Evolutionary conservation across 139 green algal species (phyloP).

Genomic region (Nannochloris sp.): DNA sequence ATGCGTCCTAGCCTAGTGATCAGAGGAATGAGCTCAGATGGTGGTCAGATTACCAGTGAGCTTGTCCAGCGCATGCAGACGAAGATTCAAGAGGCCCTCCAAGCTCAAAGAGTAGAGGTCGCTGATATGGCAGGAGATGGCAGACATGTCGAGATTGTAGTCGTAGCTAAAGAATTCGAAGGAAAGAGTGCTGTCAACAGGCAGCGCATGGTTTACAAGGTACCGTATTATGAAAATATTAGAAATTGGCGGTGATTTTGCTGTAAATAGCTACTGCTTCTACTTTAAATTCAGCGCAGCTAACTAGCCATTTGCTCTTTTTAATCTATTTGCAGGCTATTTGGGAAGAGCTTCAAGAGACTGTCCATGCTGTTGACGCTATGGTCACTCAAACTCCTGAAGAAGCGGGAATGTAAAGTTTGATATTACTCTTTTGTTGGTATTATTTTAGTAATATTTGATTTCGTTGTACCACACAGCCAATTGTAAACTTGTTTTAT

Average conservation of each 20-base stretch:
- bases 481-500: background rate
- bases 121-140: slow-evolving; percentile 64
- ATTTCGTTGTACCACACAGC: background rate
- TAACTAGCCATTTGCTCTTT: background rate
- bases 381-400: slow-evolving; percentile 32
- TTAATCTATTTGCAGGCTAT: slow-evolving; percentile 22
- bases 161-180: slow-evolving; percentile 63
- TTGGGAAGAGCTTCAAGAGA: slow-evolving; percentile 58
- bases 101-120: slow-evolving; percentile 44
- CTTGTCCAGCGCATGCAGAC: slow-evolving; percentile 21
- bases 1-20: no score
- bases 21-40: slow-evolving; percentile 4
- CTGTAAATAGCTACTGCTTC: background rate
- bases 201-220: slow-evolving; percentile 85
- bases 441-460: slow-evolving; percentile 8
- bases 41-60: slow-evolving; percentile 17
- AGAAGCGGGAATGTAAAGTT: slow-evolving; percentile 14
- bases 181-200: slow-evolving; percentile 63
- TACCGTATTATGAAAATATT: no score
- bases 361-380: slow-evolving; percentile 44
- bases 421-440: background rate
- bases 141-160: slow-evolving; percentile 71
- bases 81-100: slow-evolving; percentile 39
- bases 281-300: slow-evolving; percentile 14
- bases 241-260: background rate